Percentiles rank a stretch among this genome's conserved stretches.
Evolutionary conservation across 352 stramenopile genomes (phyloP).

Genomic region (Phytopythium cucurbitacearum): DNA sequence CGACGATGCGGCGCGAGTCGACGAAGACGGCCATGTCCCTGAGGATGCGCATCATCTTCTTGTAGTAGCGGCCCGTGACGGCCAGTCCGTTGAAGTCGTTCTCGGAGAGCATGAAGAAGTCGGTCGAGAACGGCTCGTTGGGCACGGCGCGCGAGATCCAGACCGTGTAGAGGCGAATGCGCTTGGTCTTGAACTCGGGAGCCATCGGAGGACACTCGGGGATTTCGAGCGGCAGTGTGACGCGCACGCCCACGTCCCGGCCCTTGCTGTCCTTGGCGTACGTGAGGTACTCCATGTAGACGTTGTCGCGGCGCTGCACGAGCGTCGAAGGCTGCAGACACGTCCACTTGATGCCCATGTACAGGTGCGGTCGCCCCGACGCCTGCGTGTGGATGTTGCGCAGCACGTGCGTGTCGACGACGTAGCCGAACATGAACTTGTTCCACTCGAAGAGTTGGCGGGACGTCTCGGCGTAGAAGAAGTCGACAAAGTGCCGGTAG

Average conservation of each 20-base stretch:
- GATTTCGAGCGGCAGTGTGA: slow-evolving; percentile 57
- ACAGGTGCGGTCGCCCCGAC: slow-evolving; percentile 33
- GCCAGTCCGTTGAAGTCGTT: slow-evolving; percentile 37
- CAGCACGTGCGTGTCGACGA: slow-evolving; percentile 62
- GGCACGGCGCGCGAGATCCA: slow-evolving; percentile 38
- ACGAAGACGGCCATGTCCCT: slow-evolving; percentile 57
- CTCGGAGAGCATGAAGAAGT: slow-evolving; percentile 60
- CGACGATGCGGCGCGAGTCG: slow-evolving; percentile 56
- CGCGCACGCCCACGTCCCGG: slow-evolving; percentile 63
- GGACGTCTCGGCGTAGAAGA: slow-evolving; percentile 53
- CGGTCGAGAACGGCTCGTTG: slow-evolving; percentile 31
- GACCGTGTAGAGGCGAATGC: slow-evolving; percentile 48
- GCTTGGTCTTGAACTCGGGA: slow-evolving; percentile 44
- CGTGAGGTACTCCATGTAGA: slow-evolving; percentile 75
- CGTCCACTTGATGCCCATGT: slow-evolving; percentile 83
- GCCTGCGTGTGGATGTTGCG: slow-evolving; percentile 67
- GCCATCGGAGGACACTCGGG: slow-evolving; percentile 53
- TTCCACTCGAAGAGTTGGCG: slow-evolving; percentile 63
- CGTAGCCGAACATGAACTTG: slow-evolving; percentile 63
- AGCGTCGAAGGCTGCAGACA: slow-evolving; percentile 56
- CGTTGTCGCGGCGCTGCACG: slow-evolving; percentile 60
- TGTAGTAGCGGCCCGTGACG: slow-evolving; percentile 36
- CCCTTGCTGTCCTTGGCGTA: slow-evolving; percentile 53
- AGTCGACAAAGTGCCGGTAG: slow-evolving; percentile 63
- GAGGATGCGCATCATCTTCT: slow-evolving; percentile 52